Percentiles rank a stretch among this genome's conserved stretches.
Evolutionary conservation across 148 eudicot genomes (phyloP).

Genomic region (Rhododendron griersonianum): DNA sequence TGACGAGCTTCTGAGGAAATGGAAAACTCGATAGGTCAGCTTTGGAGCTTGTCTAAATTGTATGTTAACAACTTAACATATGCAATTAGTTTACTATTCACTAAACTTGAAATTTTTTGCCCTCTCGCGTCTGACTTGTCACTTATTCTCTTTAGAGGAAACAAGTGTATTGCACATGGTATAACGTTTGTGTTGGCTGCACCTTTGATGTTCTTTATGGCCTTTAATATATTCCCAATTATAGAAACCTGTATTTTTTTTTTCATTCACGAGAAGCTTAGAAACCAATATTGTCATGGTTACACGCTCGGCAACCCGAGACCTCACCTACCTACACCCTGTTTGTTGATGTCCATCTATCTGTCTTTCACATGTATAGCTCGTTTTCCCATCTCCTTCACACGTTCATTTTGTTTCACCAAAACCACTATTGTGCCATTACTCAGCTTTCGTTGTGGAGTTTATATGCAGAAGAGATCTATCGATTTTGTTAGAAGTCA

Average conservation of each 20-base stretch:
- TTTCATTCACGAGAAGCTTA: background rate
- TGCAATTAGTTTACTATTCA: background rate
- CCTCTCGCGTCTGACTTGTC: background rate
- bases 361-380: background rate
- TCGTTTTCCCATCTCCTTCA: background rate
- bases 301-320: background rate
- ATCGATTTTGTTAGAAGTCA: background rate
- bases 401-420: background rate
- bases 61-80: background rate
- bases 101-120: background rate
- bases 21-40: constrained; percentile 36
- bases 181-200: background rate
- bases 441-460: background rate
- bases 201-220: background rate
- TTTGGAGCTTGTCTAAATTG: constrained; percentile 3
- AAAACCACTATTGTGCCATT: background rate
- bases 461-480: background rate
- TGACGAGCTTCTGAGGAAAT: constrained; percentile 55
- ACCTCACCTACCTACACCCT: no score
- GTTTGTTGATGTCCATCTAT: background rate
- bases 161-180: background rate
- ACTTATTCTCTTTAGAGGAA: background rate
- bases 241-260: background rate
- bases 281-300: background rate
- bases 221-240: background rate